These are phyloP conservation scores for Syncephalastrum racemosum DNA, from an alignment of 371 early-diverging fungal genomes.

Conservation along the genomic window DNA sequence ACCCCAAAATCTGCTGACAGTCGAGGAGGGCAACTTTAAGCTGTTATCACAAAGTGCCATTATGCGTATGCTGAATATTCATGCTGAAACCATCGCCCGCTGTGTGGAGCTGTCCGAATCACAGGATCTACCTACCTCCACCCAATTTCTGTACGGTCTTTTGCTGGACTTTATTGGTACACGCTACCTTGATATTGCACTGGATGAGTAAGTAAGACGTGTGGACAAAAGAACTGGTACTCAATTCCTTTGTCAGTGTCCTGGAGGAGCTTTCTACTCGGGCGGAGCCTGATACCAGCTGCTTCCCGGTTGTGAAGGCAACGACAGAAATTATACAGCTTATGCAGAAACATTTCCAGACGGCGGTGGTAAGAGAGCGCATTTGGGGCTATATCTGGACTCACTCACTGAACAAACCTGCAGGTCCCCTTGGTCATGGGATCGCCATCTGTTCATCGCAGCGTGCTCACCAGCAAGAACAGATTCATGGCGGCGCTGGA, in stretches of 20 bases:
- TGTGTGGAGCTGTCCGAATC: constrained; percentile 78
- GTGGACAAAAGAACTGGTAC: background rate
- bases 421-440: constrained; percentile 75
- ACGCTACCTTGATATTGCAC: constrained; percentile 76
- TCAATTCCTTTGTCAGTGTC: constrained; percentile 42
- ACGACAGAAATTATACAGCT: constrained; percentile 77
- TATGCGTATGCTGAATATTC: constrained; percentile 72
- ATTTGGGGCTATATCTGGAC: background rate
- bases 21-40: constrained; percentile 50
- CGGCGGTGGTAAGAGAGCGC: constrained; percentile 62
- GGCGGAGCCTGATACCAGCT: constrained; percentile 73
- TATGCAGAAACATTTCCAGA: constrained; percentile 90
- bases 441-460: constrained; percentile 82
- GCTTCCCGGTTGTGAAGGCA: constrained; percentile 68
- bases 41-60: constrained; percentile 60
- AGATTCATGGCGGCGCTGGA: constrained; percentile 81
- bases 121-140: constrained; percentile 54
- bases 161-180: constrained; percentile 76
- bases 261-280: constrained; percentile 72
- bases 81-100: constrained; percentile 83
- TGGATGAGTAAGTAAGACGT: constrained; percentile 69
- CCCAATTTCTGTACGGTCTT: constrained; percentile 63
- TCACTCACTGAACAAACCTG: background rate
- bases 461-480: constrained; percentile 83
- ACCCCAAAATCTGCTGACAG: constrained; percentile 24